Conservation (phyloP, 148 eudicot species). For the Rhododendron ferrugineum region DNA sequence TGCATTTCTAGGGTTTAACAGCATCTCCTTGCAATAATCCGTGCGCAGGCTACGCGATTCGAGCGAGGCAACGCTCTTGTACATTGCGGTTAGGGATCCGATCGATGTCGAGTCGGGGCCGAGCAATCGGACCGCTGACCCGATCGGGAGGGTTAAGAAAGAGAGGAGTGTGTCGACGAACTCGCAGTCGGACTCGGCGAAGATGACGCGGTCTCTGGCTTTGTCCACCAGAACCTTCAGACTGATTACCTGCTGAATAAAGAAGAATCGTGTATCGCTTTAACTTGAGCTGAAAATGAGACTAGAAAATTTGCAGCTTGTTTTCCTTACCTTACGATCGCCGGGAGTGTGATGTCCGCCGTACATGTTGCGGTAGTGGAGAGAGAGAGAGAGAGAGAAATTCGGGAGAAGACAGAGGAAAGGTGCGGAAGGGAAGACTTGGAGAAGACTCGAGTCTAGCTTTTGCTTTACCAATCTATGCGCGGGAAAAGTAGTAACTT, state of each 20-base stretch:
- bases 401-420: not conserved
- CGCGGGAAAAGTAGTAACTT: not conserved
- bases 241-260: not conserved
- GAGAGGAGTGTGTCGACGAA: slow-evolving; percentile 5
- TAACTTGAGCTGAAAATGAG: not conserved
- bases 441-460: not conserved
- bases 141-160: not conserved
- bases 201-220: not conserved
- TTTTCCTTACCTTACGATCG: not conserved
- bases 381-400: too few species aligned
- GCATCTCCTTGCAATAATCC: not conserved
- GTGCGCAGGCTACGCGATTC: not conserved
- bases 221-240: slow-evolving; percentile 4
- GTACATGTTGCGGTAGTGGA: not conserved
- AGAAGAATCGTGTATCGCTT: not conserved
- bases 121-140: not conserved
- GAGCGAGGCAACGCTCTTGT: not conserved
- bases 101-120: not conserved
- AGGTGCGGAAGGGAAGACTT: not conserved
- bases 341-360: not conserved
- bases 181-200: not conserved
- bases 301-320: not conserved
- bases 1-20: not conserved
- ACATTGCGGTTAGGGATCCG: not conserved
- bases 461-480: not conserved